A percentile compares a stretch with the other conserved stretches of the same genome.
Evolutionary conservation across 129 eudicot genomes (phyloP).

Genomic region (Helianthus annuus): DNA sequence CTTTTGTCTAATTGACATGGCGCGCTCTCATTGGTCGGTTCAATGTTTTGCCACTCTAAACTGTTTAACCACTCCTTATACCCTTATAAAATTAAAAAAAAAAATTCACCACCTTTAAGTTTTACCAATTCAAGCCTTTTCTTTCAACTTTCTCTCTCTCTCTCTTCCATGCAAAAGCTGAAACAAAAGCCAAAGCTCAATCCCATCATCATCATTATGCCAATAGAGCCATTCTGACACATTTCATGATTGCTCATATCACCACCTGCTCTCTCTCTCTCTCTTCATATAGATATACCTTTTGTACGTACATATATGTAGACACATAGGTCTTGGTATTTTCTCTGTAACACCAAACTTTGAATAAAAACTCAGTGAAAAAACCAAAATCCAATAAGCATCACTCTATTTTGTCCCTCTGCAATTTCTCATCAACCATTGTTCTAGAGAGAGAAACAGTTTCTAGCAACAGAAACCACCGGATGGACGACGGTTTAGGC

Average conservation of each 20-base stretch:
- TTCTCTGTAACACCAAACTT: slow-evolving; percentile 32
- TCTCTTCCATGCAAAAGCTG: slow-evolving; percentile 48
- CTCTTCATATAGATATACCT: slow-evolving; percentile 17
- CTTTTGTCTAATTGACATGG: too few relatives aligned
- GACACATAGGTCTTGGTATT: slow-evolving; percentile 38
- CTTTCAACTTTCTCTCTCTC: slow-evolving; percentile 8
- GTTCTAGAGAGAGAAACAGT: slow-evolving; percentile 21
- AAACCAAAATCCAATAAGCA: slow-evolving; percentile 34
- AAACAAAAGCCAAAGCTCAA: slow-evolving; percentile 50
- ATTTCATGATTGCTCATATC: slow-evolving; percentile 68
- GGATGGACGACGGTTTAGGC: slow-evolving; percentile 41
- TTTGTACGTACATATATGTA: slow-evolving; percentile 15
- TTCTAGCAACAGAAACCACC: too few relatives aligned
- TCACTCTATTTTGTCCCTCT: slow-evolving; percentile 50
- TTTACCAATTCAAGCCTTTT: slow-evolving; percentile 12
- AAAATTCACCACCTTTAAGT: slow-evolving; percentile 15
- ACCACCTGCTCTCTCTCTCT: slow-evolving; percentile 28
- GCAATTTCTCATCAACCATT: not conserved
- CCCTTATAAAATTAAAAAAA: too few relatives aligned
- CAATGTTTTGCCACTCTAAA: too few relatives aligned
- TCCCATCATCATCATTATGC: slow-evolving; percentile 76
- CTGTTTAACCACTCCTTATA: too few relatives aligned
- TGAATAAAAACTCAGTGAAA: slow-evolving; percentile 36
- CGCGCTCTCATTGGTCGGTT: too few relatives aligned
- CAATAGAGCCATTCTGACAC: slow-evolving; percentile 65